Conservation (phyloP, 2,329 filamentous ascomycete genomes). For the Aspergillus neotritici region DNA sequence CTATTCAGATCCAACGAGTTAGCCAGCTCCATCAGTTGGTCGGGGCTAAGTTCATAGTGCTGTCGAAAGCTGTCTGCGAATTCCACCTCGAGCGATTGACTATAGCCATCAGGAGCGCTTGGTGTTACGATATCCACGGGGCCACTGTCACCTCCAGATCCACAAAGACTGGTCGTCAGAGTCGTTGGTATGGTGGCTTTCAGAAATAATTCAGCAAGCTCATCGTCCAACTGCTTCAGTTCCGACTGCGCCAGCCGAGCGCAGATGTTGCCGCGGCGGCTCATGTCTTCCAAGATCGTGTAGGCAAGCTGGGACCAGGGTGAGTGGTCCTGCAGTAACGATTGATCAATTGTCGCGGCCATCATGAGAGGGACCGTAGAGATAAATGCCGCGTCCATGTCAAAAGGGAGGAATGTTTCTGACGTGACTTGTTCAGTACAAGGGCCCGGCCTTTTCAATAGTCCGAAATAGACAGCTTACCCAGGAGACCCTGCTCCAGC, state of each 20-base stretch:
- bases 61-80: not conserved
- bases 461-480: not conserved
- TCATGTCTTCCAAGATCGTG: conserved; percentile 38
- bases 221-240: conserved; percentile 6
- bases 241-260: conserved; percentile 29
- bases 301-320: conserved; percentile 20
- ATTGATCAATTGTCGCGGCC: conserved; percentile 28
- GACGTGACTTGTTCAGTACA: too few species aligned
- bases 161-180: not conserved
- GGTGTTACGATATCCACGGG: too few species aligned
- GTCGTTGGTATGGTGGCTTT: not conserved
- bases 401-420: conserved; percentile 45
- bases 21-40: not conserved
- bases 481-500: conserved; percentile 22
- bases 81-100: not conserved
- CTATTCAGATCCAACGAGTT: conserved; percentile 1
- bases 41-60: conserved; percentile 1
- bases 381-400: conserved; percentile 41
- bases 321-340: conserved; percentile 27
- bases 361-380: conserved; percentile 39
- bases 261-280: conserved; percentile 37
- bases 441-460: too few species aligned
- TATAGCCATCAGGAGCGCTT: not conserved
- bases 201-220: conserved; percentile 5
- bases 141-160: too few species aligned